A percentile compares a stretch with the other conserved stretches of the same genome.
phyloP scores from a whole-genome alignment of 2,329 filamentous ascomycete species.

The Pseudopyricularia javanii region DNA sequence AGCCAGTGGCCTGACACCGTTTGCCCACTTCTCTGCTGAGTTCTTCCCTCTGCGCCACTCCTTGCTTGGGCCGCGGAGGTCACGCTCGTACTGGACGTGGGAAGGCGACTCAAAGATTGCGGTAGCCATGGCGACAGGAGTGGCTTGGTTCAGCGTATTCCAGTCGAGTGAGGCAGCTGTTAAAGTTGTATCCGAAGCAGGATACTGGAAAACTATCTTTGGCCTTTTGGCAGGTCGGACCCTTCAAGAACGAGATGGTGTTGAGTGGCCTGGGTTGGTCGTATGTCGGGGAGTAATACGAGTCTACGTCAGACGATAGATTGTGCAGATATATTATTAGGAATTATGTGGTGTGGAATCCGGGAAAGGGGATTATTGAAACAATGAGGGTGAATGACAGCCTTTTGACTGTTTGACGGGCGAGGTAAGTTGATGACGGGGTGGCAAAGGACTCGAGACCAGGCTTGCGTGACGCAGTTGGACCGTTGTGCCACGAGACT shows the following conservation, averaged over 20 bases:
- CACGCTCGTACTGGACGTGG: conserved; percentile 20
- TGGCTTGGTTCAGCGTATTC: background rate
- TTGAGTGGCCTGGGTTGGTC: background rate
- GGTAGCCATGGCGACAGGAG: conserved; percentile 11
- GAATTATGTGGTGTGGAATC: background rate
- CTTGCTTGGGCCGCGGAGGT: conserved; percentile 28
- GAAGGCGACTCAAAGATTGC: conserved; percentile 9
- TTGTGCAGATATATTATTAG: background rate
- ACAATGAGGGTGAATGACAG: background rate
- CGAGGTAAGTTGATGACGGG: background rate
- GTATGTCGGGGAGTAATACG: background rate
- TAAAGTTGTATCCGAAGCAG: background rate
- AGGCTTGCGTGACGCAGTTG: background rate
- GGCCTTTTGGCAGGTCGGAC: background rate
- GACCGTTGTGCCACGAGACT: background rate
- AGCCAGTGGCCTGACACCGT: conserved; percentile 18
- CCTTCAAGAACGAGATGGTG: background rate
- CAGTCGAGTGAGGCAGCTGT: background rate
- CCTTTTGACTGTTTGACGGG: background rate
- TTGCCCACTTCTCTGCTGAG: conserved; percentile 26
- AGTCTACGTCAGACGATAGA: background rate
- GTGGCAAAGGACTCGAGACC: background rate
- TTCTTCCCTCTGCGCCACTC: conserved; percentile 32
- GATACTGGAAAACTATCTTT: background rate
- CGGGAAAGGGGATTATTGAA: background rate